Evolutionary conservation across 176 grass and related monocot species (phyloP).

Genomic region (Typha latifolia): DNA sequence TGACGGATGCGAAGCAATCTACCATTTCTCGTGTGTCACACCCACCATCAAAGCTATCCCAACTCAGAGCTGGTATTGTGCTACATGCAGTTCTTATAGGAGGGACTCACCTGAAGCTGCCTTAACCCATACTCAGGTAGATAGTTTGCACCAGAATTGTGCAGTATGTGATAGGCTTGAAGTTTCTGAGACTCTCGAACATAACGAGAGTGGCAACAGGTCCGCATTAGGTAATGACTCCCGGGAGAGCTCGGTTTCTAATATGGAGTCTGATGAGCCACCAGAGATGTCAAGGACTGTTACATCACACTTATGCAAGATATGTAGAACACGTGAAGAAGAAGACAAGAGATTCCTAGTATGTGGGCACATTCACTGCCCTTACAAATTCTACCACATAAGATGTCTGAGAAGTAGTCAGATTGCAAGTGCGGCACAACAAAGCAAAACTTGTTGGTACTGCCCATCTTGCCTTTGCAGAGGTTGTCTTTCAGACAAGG

Average conservation of each 20-base stretch:
- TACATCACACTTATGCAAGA: constrained; percentile 46
- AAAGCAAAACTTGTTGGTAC: constrained; percentile 47
- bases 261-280: constrained; percentile 16
- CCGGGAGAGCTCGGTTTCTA: constrained; percentile 18
- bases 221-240: constrained; percentile 23
- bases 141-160: constrained; percentile 36
- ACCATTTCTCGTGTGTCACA: constrained; percentile 52
- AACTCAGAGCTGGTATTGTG: constrained; percentile 52
- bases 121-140: constrained; percentile 2
- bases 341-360: constrained; percentile 61
- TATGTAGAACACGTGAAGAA: constrained; percentile 63
- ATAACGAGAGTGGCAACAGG: constrained; percentile 9
- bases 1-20: constrained; percentile 44
- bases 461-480: constrained; percentile 87
- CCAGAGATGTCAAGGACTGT: constrained; percentile 23
- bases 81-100: constrained; percentile 25
- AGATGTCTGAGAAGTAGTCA: constrained; percentile 50
- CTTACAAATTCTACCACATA: constrained; percentile 78
- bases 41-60: constrained; percentile 30
- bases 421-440: constrained; percentile 38
- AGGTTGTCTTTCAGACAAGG: constrained; percentile 58
- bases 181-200: constrained; percentile 16
- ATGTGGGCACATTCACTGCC: constrained; percentile 58
- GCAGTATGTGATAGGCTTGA: constrained; percentile 37
- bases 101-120: constrained; percentile 13